Conservation (phyloP, 495 filamentous ascomycete species). For the Aspergillus conjunctus region DNA sequence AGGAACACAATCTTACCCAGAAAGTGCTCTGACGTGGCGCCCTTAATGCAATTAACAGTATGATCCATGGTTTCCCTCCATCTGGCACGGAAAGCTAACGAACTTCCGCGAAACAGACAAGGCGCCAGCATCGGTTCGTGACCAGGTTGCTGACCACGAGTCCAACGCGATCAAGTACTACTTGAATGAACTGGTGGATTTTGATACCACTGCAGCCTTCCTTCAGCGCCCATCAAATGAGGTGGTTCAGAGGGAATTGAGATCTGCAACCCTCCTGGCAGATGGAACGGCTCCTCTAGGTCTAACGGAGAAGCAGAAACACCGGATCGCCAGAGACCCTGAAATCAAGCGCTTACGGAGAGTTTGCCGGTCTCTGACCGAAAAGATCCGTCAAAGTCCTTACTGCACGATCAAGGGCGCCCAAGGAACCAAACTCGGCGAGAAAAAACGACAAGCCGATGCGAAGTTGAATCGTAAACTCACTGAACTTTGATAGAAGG, state of each 20-base stretch:
- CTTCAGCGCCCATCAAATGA: slow-evolving; percentile 14
- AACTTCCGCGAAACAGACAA: not conserved
- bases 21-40: slow-evolving; percentile 17
- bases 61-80: not conserved
- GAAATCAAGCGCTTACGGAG: too few relatives aligned
- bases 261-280: too few relatives aligned
- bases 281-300: too few relatives aligned
- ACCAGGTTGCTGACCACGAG: slow-evolving; percentile 21
- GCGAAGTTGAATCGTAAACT: slow-evolving; percentile 6
- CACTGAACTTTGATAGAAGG: not conserved
- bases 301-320: too few relatives aligned
- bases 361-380: too few relatives aligned
- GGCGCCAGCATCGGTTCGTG: slow-evolving; percentile 14
- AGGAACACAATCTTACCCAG: slow-evolving; percentile 17
- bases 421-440: not conserved
- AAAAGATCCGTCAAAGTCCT: too few relatives aligned
- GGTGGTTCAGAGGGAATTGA: too few relatives aligned
- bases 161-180: slow-evolving; percentile 22
- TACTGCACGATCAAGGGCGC: too few relatives aligned
- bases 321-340: too few relatives aligned
- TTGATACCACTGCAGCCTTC: slow-evolving; percentile 18
- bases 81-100: not conserved
- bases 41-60: slow-evolving; percentile 24
- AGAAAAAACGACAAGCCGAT: not conserved
- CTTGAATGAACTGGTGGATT: slow-evolving; percentile 15